phyloP scores from a whole-genome alignment of 805 yeast genomes.

The Huiozyma sinensis region DNA sequence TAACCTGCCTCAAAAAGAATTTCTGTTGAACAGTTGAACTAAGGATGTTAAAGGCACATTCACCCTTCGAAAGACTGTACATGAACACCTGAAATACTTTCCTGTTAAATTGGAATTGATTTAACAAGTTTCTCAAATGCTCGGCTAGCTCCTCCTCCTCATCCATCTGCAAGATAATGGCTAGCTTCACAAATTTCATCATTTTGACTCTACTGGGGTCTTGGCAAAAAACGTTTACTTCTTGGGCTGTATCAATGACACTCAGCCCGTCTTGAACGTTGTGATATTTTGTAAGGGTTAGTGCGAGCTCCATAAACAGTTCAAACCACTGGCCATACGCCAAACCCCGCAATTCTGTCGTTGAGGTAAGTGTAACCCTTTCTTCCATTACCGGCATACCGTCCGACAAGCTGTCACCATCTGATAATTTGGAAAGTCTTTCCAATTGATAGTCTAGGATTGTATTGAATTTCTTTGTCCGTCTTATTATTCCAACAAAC shows the following conservation, averaged over 20 bases:
- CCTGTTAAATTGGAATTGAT: slow-evolving; percentile 66
- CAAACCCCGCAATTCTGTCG: slow-evolving; percentile 61
- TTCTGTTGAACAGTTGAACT: slow-evolving; percentile 82
- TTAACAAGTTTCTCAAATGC: slow-evolving; percentile 51
- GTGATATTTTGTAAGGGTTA: slow-evolving; percentile 53
- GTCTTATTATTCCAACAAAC: slow-evolving; percentile 56
- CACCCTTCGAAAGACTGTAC: slow-evolving; percentile 50
- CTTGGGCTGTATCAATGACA: slow-evolving; percentile 62
- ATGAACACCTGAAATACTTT: slow-evolving; percentile 55
- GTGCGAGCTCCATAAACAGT: slow-evolving; percentile 67
- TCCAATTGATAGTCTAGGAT: slow-evolving; percentile 66
- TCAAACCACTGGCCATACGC: slow-evolving; percentile 76
- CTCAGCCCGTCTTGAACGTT: slow-evolving; percentile 53
- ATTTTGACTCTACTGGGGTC: slow-evolving; percentile 49
- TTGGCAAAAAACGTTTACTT: slow-evolving; percentile 67
- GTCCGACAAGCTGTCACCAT: slow-evolving; percentile 36
- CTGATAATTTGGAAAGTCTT: slow-evolving; percentile 54
- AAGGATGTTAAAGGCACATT: slow-evolving; percentile 45
- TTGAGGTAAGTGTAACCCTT: slow-evolving; percentile 37
- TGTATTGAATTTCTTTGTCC: slow-evolving; percentile 49
- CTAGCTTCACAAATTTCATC: slow-evolving; percentile 55
- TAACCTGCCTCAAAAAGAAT: slow-evolving; percentile 77
- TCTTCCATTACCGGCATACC: slow-evolving; percentile 30
- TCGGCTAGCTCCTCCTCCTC: slow-evolving; percentile 48
- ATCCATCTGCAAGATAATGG: slow-evolving; percentile 37